phyloP scores from a whole-genome alignment of 148 eudicot genomes.

The Rhododendron griersonianum region DNA sequence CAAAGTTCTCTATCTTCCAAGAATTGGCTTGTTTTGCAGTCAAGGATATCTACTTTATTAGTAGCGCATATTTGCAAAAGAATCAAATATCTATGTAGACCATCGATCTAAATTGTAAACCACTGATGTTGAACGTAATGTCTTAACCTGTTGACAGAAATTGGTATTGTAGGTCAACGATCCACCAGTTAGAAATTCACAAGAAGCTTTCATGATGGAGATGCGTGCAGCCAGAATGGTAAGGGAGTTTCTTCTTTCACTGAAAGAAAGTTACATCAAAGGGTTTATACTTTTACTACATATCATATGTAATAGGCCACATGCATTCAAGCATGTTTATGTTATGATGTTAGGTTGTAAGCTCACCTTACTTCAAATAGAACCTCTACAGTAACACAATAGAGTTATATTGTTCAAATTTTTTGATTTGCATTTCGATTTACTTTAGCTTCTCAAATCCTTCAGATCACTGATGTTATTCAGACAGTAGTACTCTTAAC shows the following conservation, averaged over 20 bases:
- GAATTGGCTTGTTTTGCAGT: no score
- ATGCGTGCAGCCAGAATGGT: slow-evolving; percentile 95
- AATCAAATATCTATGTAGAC: not conserved
- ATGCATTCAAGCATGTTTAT: not conserved
- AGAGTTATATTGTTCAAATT: not conserved
- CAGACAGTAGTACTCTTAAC: not conserved
- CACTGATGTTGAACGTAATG: not conserved
- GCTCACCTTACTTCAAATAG: not conserved
- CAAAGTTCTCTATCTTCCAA: slow-evolving; percentile 1
- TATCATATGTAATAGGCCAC: not conserved
- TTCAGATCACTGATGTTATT: not conserved
- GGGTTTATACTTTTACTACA: not conserved
- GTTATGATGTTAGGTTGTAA: not conserved
- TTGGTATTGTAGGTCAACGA: slow-evolving; percentile 60
- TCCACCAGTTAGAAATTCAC: slow-evolving; percentile 78
- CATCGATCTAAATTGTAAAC: no score
- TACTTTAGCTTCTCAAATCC: not conserved
- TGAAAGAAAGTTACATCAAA: not conserved
- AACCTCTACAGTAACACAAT: not conserved
- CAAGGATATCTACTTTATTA: not conserved
- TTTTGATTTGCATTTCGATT: not conserved
- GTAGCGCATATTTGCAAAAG: not conserved
- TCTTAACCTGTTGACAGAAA: not conserved
- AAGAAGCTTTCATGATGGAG: slow-evolving; percentile 96
- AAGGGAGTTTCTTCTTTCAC: slow-evolving; percentile 8